These are phyloP conservation scores for Boletus rex-veris DNA, from an alignment of 768 basidiomycete genomes.

Conservation along the genomic window DNA sequence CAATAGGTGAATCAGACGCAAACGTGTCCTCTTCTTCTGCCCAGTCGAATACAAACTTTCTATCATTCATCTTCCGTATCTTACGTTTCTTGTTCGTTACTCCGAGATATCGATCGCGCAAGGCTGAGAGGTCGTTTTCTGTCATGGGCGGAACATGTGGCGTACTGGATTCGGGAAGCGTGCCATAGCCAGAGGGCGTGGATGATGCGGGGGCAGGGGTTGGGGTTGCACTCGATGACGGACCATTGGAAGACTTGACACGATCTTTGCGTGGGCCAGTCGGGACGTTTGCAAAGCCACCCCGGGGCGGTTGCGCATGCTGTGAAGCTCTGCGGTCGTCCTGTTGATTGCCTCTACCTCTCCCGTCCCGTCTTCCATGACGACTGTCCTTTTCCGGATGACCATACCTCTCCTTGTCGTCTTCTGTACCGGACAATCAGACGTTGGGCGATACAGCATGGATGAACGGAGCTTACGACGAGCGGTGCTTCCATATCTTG, in stretches of 20 bases:
- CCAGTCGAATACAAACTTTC: constrained; percentile 99
- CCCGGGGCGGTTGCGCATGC: constrained; percentile 34
- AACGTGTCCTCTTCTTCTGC: constrained; percentile 95
- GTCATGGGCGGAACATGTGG: constrained; percentile 65
- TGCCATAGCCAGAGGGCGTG: constrained; percentile 20
- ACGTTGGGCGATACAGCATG: not conserved
- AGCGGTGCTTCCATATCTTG: constrained; percentile 39
- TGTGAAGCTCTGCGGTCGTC: constrained; percentile 36
- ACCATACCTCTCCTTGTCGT: constrained; percentile 45
- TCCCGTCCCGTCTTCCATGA: constrained; percentile 39
- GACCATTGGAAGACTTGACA: constrained; percentile 36
- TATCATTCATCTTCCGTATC: constrained; percentile 91
- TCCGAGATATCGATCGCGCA: constrained; percentile 92
- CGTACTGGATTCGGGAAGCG: constrained; percentile 37
- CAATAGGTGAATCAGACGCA: constrained; percentile 68
- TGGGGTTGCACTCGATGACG: constrained; percentile 38
- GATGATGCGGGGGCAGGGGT: constrained; percentile 57
- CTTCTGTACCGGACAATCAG: constrained; percentile 36
- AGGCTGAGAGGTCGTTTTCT: constrained; percentile 72
- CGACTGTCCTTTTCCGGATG: constrained; percentile 49
- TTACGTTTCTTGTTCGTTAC: constrained; percentile 93
- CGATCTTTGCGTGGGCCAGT: constrained; percentile 83
- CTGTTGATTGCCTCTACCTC: constrained; percentile 35
- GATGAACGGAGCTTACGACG: constrained; percentile 26
- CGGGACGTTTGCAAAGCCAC: constrained; percentile 66